Evolutionary conservation across 768 basidiomycete species (phyloP).

Genomic region (Dioszegia crocea): DNA sequence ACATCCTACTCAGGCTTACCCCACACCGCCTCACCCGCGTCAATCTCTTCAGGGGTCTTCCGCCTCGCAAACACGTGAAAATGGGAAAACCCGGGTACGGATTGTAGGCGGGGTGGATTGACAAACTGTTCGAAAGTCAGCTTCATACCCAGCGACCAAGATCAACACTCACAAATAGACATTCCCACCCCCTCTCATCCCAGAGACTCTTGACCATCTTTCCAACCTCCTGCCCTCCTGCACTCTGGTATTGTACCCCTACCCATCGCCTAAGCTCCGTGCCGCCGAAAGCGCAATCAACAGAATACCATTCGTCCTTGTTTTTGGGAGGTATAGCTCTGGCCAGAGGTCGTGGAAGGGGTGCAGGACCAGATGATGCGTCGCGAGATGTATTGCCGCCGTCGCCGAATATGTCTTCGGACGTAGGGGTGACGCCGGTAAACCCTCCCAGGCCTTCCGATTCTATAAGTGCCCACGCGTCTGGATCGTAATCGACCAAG

Average conservation of each 20-base stretch:
- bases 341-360: background rate
- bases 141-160: background rate
- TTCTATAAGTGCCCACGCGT: conserved; percentile 39
- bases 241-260: conserved; percentile 29
- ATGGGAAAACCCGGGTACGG: conserved; percentile 47
- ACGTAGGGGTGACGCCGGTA: conserved; percentile 35
- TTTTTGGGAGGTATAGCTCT: background rate
- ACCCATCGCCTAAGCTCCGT: conserved; percentile 28
- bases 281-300: conserved; percentile 24
- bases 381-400: background rate
- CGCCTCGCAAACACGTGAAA: conserved; percentile 48
- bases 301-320: conserved; percentile 26
- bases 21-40: conserved; percentile 23
- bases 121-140: conserved; percentile 25
- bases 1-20: background rate
- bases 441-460: conserved; percentile 44
- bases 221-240: conserved; percentile 42
- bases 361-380: background rate
- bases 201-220: conserved; percentile 44
- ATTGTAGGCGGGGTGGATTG: conserved; percentile 44
- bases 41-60: conserved; percentile 43
- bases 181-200: conserved; percentile 46
- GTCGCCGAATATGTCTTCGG: background rate
- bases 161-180: conserved; percentile 42
- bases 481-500: conserved; percentile 32